These are phyloP conservation scores for Talaromyces islandicus DNA, from an alignment of 2,329 filamentous ascomycete species.

Conservation along the genomic window DNA sequence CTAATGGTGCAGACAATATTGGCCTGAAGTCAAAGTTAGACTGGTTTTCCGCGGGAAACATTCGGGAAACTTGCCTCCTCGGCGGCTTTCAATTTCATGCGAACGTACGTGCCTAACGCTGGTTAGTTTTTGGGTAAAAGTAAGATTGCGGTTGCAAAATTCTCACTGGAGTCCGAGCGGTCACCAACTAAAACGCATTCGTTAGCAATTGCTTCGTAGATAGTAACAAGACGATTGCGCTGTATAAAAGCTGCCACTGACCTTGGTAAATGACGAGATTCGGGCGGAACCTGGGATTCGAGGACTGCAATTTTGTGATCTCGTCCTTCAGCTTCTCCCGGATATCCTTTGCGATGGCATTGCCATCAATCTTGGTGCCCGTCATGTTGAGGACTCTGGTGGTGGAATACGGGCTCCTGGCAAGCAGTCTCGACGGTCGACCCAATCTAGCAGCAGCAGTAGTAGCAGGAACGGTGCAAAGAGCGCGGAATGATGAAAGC, in stretches of 20 bases:
- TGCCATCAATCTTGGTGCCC: slow-evolving; percentile 91
- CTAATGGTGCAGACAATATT: slow-evolving; percentile 83
- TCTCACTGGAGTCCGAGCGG: slow-evolving; percentile 81
- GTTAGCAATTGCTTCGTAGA: neutral
- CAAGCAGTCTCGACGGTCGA: neutral
- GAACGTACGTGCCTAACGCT: slow-evolving; percentile 81
- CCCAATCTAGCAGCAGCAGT: neutral
- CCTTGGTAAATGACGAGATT: slow-evolving; percentile 93
- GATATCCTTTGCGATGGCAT: slow-evolving; percentile 86
- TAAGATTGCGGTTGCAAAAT: slow-evolving; percentile 10
- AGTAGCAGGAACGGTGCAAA: neutral
- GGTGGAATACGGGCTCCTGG: slow-evolving; percentile 14
- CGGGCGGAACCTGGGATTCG: slow-evolving; percentile 82
- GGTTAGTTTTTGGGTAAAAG: slow-evolving; percentile 19
- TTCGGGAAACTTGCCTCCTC: slow-evolving; percentile 60
- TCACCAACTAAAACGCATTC: slow-evolving; percentile 64
- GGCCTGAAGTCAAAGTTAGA: slow-evolving; percentile 49
- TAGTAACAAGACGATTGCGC: neutral
- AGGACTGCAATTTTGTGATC: slow-evolving; percentile 73
- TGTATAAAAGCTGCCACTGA: slow-evolving; percentile 37
- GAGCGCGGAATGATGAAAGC: neutral
- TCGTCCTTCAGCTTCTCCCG: slow-evolving; percentile 73
- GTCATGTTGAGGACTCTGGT: slow-evolving; percentile 59
- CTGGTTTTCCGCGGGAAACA: slow-evolving; percentile 5
- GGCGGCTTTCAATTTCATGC: slow-evolving; percentile 98